These are phyloP conservation scores for Emmonsia crescens DNA, from an alignment of 2,329 filamentous ascomycete genomes.

Conservation along the genomic window DNA sequence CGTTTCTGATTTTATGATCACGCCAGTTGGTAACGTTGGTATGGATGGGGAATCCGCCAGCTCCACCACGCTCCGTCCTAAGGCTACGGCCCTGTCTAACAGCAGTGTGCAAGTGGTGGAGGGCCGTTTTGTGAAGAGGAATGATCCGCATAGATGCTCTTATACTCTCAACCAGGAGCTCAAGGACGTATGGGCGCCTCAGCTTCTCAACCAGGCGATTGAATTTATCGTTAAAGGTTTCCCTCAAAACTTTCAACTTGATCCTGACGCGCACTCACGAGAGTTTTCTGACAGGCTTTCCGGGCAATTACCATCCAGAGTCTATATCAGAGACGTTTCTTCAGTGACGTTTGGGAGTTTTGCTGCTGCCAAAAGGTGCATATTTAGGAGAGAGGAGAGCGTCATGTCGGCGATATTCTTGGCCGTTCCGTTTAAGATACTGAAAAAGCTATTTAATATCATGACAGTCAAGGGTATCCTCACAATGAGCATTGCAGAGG, in stretches of 20 bases:
- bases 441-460: slow-evolving; percentile 15
- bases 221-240: slow-evolving; percentile 17
- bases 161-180: slow-evolving; percentile 6
- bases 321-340: slow-evolving; percentile 15
- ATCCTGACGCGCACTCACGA: slow-evolving; percentile 16
- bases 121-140: background rate
- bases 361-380: slow-evolving; percentile 8
- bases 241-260: slow-evolving; percentile 17
- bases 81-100: background rate
- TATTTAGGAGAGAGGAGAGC: slow-evolving; percentile 12
- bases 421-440: slow-evolving; percentile 18
- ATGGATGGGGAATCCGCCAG: background rate
- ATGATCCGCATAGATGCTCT: background rate
- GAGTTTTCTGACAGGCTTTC: slow-evolving; percentile 15
- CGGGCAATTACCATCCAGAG: slow-evolving; percentile 7
- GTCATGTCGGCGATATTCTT: slow-evolving; percentile 21
- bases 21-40: background rate
- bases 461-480: slow-evolving; percentile 14
- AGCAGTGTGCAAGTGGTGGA: slow-evolving; percentile 1
- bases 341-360: slow-evolving; percentile 17
- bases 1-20: slow-evolving; percentile 16
- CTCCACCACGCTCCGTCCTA: background rate
- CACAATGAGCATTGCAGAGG: slow-evolving; percentile 11
- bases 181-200: slow-evolving; percentile 9
- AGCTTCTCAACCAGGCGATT: slow-evolving; percentile 14